Conservation (phyloP, 2,329 filamentous ascomycete species). For the Drechslerella coelobrocha region DNA sequence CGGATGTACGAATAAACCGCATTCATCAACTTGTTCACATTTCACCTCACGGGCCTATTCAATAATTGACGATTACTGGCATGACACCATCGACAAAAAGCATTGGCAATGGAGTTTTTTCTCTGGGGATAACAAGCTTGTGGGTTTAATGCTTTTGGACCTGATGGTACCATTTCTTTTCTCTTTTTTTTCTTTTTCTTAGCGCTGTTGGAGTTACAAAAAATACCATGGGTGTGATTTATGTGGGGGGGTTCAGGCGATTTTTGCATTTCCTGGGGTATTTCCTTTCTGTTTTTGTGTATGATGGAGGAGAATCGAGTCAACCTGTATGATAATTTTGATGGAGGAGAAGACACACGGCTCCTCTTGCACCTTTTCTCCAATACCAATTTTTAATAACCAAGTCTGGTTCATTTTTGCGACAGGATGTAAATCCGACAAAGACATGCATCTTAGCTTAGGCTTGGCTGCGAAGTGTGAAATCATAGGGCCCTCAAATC, state of each 20-base stretch:
- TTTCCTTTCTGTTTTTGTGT: not conserved
- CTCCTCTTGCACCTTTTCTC: not conserved
- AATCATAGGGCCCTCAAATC: too few relatives aligned
- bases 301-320: not conserved
- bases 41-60: constrained; percentile 7
- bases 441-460: too few relatives aligned
- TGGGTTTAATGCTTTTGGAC: not conserved
- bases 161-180: not conserved
- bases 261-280: not conserved
- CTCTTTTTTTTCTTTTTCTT: constrained; percentile 8
- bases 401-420: too few relatives aligned
- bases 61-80: constrained; percentile 14
- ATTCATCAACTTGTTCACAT: not conserved
- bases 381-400: not conserved
- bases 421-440: too few relatives aligned
- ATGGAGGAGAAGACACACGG: not conserved
- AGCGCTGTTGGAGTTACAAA: constrained; percentile 48
- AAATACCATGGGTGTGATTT: constrained; percentile 50
- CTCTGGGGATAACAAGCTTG: not conserved
- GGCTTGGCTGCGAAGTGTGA: too few relatives aligned
- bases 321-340: not conserved
- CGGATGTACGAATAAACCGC: constrained; percentile 40
- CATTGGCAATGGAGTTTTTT: constrained; percentile 45
- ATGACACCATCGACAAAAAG: constrained; percentile 34
- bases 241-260: constrained; percentile 15